A percentile compares a stretch with the other conserved stretches of the same genome.
These are phyloP conservation scores for Inga oerstediana DNA, from an alignment of 306 rosid species.

Conservation along the genomic window DNA sequence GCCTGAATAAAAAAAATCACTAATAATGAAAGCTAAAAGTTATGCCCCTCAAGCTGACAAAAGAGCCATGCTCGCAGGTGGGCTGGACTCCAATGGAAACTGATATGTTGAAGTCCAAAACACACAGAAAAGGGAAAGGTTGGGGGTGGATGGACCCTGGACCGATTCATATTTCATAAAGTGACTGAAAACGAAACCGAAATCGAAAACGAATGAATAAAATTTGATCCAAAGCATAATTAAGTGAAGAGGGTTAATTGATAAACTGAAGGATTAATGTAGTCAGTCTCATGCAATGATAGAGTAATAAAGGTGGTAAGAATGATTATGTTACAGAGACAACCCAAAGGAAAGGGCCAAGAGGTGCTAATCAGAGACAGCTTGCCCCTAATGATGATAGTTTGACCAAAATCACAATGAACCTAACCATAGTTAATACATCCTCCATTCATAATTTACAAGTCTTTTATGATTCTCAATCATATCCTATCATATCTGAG, in stretches of 20 bases:
- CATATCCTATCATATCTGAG: constrained; percentile 23
- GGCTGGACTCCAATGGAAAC: background rate
- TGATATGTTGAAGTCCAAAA: background rate
- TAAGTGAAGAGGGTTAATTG: background rate
- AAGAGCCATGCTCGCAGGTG: background rate
- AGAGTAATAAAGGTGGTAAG: background rate
- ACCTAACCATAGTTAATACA: constrained; percentile 15
- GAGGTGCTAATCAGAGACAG: constrained; percentile 36
- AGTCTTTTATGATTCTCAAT: constrained; percentile 15
- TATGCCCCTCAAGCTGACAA: background rate
- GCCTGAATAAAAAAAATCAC: background rate
- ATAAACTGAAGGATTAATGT: background rate
- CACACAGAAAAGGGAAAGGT: background rate
- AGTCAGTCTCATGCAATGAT: background rate
- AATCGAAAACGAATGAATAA: background rate
- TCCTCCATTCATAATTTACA: background rate
- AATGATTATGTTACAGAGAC: background rate
- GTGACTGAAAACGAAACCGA: background rate
- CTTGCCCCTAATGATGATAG: constrained; percentile 36
- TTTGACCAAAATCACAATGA: constrained; percentile 37
- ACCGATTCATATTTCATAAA: background rate
- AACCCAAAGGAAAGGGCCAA: background rate
- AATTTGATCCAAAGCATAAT: background rate
- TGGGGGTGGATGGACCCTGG: background rate
- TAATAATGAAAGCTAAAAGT: background rate